A percentile compares a stretch with the other conserved stretches of the same genome.
Evolutionary conservation across 2,329 filamentous ascomycete species (phyloP).

Genomic region (Chalaropsis ovoidea): DNA sequence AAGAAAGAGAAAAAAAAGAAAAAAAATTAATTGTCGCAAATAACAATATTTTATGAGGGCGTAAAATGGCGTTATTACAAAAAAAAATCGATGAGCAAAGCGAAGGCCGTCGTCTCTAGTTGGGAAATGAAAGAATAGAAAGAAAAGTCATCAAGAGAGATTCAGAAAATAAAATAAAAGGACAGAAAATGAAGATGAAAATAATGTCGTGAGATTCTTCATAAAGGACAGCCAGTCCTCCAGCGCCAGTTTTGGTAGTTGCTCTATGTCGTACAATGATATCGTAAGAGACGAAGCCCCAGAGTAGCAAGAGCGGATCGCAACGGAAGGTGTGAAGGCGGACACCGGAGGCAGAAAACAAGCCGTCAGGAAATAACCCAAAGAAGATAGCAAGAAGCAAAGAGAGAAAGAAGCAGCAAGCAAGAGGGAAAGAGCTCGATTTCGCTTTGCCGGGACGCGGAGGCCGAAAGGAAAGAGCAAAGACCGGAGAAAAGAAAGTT

Average conservation of each 20-base stretch:
- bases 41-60: constrained; percentile 1
- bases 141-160: not conserved
- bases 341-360: constrained; percentile 12
- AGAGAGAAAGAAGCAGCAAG: not conserved
- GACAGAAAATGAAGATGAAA: constrained; percentile 16
- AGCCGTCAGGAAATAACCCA: not conserved
- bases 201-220: constrained; percentile 8
- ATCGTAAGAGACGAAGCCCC: constrained; percentile 1
- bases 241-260: not conserved
- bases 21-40: not conserved
- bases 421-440: not conserved
- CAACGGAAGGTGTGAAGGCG: not conserved
- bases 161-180: constrained; percentile 25
- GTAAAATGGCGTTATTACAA: not conserved
- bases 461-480: constrained; percentile 3
- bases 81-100: not conserved
- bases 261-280: not conserved
- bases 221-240: constrained; percentile 14
- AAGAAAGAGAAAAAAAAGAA: not conserved
- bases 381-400: not conserved
- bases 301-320: not conserved
- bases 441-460: not conserved
- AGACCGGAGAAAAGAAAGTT: constrained; percentile 1
- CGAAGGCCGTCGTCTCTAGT: not conserved
- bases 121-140: constrained; percentile 20